Conservation (phyloP, 2,329 filamentous ascomycete genomes). For the Talaromyces sp. region DNA sequence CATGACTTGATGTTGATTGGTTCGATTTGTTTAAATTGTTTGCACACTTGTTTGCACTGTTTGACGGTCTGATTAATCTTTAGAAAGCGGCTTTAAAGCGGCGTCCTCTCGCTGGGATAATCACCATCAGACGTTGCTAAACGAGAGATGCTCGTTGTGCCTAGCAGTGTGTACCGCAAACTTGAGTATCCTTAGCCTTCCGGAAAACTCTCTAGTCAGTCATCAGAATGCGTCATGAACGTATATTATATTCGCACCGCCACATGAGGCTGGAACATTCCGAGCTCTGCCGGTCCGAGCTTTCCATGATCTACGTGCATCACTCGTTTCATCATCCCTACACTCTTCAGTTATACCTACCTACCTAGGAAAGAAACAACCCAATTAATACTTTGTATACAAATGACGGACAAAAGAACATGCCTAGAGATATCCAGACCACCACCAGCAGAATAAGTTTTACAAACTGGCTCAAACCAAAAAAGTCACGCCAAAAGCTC, state of each 20-base stretch:
- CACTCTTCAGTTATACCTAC: background rate
- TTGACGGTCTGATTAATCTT: background rate
- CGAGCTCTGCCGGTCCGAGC: conserved; percentile 7
- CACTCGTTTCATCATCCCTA: background rate
- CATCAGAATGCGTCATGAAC: background rate
- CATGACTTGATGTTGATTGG: background rate
- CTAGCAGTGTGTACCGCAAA: too few relatives aligned
- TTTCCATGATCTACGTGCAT: background rate
- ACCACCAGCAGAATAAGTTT: conserved; percentile 9
- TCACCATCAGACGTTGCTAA: too few relatives aligned
- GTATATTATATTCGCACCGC: too few relatives aligned
- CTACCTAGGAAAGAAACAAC: background rate
- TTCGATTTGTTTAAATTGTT: background rate
- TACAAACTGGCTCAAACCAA: conserved; percentile 19
- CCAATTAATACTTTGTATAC: background rate
- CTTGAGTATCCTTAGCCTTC: too few relatives aligned
- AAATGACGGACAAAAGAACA: background rate
- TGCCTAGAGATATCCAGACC: conserved; percentile 7
- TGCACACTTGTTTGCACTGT: background rate
- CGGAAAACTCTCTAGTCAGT: too few relatives aligned
- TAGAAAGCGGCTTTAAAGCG: background rate
- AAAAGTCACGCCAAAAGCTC: conserved; percentile 20
- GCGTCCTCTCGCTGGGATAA: background rate
- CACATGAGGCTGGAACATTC: conserved; percentile 12
- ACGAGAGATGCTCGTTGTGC: too few relatives aligned